Base-by-base conservation (phyloP, 306 rosid genomes). In the Prosopis cineraria region DNA sequence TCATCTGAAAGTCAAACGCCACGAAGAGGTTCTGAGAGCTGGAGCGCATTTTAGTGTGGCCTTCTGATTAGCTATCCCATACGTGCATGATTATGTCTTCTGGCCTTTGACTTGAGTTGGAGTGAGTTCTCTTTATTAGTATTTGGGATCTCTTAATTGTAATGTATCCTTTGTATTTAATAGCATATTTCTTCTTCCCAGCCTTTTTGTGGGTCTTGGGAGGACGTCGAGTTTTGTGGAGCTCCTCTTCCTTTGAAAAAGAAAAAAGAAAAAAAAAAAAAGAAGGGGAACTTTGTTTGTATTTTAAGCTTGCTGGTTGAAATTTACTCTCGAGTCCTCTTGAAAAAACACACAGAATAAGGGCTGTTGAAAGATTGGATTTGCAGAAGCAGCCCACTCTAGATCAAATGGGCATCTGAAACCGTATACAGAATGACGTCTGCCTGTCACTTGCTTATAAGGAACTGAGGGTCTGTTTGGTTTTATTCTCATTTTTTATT, bases 1-100 rank as follows among this genome's bases (percentile, higher is more conserved):
- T 90, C 94, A 67, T 70, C 86, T 40, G 98, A 93, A 37, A 79
- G 78, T 86, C 92, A 93, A 84, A 91, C 90, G 77, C 93, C 97
- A 0, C 87, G 84, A 80, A 86, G 68, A 84, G 90, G 80, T 68
- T 86, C 97, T 6, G 94, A 91, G 82, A 84, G 78, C 77, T 96
- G 98, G 99, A 93, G 91, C 75, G 94, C 94, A 4, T 93, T 96
- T 82, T 93, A 96, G 93, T 22, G 55, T 68, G 72, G 72, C 55
- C 45, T 41, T 68, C 53, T 7, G 72, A 47, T 71, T 50, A 59
- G 72, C 39, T 36, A 34, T 63, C n/a, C 62, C 73, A 2, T 62
- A 73, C 68, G n/a, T 73, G 73, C 69, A 70, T 72, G 62, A 40
- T 78, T 43, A 36, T 80, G 45, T 73, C 74, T 69, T 66, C 58